phyloP scores from a whole-genome alignment of 345 rosid species.

The Nephelium lappaceum region DNA sequence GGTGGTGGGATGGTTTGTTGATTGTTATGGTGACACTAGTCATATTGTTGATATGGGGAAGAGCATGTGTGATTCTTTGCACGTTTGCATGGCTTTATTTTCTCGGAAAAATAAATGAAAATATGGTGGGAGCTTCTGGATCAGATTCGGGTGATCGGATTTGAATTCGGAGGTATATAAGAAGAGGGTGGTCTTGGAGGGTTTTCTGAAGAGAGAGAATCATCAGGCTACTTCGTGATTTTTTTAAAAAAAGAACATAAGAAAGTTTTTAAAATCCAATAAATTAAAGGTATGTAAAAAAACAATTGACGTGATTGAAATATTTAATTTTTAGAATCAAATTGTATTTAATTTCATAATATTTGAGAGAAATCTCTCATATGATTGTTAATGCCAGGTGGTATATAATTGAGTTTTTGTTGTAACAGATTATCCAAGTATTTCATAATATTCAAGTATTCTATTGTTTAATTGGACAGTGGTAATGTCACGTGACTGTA shows the following conservation, averaged over 20 bases:
- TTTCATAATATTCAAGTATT: too few relatives aligned
- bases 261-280: too few relatives aligned
- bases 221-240: too few relatives aligned
- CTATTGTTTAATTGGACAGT: too few relatives aligned
- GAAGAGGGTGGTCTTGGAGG: constrained; percentile 71
- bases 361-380: too few relatives aligned
- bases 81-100: constrained; percentile 63
- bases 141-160: constrained; percentile 14
- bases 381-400: neutral
- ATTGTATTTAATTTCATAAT: too few relatives aligned
- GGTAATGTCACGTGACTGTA: too few relatives aligned
- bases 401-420: neutral
- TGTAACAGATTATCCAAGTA: neutral
- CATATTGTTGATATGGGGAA: too few relatives aligned
- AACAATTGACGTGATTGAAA: too few relatives aligned
- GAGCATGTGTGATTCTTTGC: constrained; percentile 64
- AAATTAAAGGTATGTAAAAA: too few relatives aligned
- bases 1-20: constrained; percentile 53
- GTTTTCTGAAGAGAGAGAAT: constrained; percentile 13
- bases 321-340: too few relatives aligned
- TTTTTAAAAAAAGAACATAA: too few relatives aligned
- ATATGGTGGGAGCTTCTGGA: neutral
- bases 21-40: constrained; percentile 53
- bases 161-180: constrained; percentile 51
- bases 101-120: constrained; percentile 28